These are phyloP conservation scores for Penicillium coprophilum DNA, from an alignment of 495 filamentous ascomycete genomes.

Conservation along the genomic window DNA sequence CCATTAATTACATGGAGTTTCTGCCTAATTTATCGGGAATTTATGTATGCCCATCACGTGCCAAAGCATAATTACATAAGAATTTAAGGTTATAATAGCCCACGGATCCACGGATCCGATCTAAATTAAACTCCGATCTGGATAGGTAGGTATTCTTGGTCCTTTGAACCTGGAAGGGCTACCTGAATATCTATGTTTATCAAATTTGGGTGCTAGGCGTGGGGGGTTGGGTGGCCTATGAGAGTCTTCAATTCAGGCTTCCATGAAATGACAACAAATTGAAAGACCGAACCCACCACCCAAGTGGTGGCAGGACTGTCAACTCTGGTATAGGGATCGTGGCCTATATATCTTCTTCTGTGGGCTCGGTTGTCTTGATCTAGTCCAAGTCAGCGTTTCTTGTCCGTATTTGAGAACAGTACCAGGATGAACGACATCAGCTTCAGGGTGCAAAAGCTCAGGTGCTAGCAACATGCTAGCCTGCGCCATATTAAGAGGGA, in stretches of 20 bases:
- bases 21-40: neutral
- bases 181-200: neutral
- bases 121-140: neutral
- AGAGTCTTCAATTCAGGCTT: neutral
- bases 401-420: neutral
- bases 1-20: slow-evolving; percentile 16
- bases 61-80: neutral
- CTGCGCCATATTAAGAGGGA: neutral
- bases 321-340: neutral
- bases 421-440: neutral
- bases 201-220: neutral
- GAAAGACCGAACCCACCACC: neutral
- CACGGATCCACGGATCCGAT: neutral
- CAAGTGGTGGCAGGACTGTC: neutral
- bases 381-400: neutral
- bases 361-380: neutral
- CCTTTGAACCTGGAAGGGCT: neutral
- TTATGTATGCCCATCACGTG: neutral
- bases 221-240: no score
- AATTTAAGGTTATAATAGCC: neutral
- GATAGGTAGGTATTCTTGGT: neutral
- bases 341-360: neutral
- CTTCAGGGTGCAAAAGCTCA: neutral
- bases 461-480: neutral
- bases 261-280: neutral